phyloP scores from a whole-genome alignment of 2,329 filamentous ascomycete genomes.

The Monilinia polystroma region DNA sequence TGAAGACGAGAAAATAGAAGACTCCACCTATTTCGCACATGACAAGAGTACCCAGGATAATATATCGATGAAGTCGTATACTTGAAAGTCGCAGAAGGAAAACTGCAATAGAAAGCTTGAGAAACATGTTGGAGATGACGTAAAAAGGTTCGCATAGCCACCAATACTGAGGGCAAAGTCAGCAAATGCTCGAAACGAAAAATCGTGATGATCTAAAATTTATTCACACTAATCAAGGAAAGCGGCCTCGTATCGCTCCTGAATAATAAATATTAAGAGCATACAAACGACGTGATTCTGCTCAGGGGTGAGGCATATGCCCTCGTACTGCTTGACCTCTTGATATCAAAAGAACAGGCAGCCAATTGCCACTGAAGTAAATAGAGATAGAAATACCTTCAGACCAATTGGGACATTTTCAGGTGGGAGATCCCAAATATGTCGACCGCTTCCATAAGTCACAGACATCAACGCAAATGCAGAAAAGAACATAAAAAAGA shows the following conservation, averaged over 20 bases:
- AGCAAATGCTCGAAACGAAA: neutral
- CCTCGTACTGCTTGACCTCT: neutral
- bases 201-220: neutral
- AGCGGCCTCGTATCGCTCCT: neutral
- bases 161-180: constrained; percentile 33
- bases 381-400: constrained; percentile 29
- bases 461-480: constrained; percentile 34
- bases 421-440: constrained; percentile 29
- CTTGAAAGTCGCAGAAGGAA: constrained; percentile 44
- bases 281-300: neutral
- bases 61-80: constrained; percentile 37
- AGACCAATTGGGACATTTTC: constrained; percentile 36
- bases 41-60: constrained; percentile 41
- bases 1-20: constrained; percentile 43
- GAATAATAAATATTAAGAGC: neutral
- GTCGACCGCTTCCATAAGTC: constrained; percentile 37
- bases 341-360: neutral
- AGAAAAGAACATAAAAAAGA: constrained; percentile 33
- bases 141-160: constrained; percentile 45
- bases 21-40: constrained; percentile 41
- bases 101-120: constrained; percentile 45
- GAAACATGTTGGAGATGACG: constrained; percentile 43
- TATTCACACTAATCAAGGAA: neutral
- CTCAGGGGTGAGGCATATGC: neutral
- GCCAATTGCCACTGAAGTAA: neutral